phyloP scores from a whole-genome alignment of 2,329 filamentous ascomycete species.

The Shiraia sp. region DNA sequence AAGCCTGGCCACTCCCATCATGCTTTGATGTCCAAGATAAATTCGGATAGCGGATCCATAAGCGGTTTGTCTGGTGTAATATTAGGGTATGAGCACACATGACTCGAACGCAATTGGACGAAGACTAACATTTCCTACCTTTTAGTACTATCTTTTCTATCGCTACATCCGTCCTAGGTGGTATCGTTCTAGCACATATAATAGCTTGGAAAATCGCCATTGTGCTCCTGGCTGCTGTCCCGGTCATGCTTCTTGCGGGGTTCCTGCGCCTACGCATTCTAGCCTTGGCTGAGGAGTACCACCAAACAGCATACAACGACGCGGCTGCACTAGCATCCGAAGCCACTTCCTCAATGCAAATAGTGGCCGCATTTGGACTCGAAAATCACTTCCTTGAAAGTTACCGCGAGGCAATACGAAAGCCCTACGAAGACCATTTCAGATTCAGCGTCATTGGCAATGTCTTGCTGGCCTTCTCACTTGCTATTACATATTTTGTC shows the following conservation, averaged over 20 bases:
- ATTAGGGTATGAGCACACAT: conserved; percentile 28
- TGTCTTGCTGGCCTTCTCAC: conserved; percentile 49
- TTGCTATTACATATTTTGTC: conserved; percentile 53
- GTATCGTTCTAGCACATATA: conserved; percentile 52
- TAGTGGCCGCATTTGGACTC: conserved; percentile 53
- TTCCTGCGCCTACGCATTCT: conserved; percentile 53
- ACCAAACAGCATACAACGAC: conserved; percentile 66
- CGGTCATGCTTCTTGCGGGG: conserved; percentile 52
- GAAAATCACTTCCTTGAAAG: conserved; percentile 45
- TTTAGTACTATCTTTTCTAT: conserved; percentile 53
- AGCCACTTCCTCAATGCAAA: conserved; percentile 68
- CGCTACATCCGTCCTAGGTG: conserved; percentile 51
- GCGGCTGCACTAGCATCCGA: conserved; percentile 69
- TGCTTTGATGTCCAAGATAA: conserved; percentile 51
- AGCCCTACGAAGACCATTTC: conserved; percentile 47
- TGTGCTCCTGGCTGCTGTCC: conserved; percentile 54
- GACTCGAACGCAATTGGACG: too few species aligned
- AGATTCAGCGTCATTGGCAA: conserved; percentile 48
- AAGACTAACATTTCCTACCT: too few species aligned
- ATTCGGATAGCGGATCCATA: conserved; percentile 54
- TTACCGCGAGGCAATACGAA: conserved; percentile 44
- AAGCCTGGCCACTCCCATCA: conserved; percentile 49
- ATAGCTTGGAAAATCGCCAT: conserved; percentile 58
- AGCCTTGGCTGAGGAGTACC: conserved; percentile 64
- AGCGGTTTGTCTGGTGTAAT: conserved; percentile 55